These are phyloP conservation scores for Chytriomyces confervae DNA, from an alignment of 192 early-diverging fungal species.

Conservation along the genomic window DNA sequence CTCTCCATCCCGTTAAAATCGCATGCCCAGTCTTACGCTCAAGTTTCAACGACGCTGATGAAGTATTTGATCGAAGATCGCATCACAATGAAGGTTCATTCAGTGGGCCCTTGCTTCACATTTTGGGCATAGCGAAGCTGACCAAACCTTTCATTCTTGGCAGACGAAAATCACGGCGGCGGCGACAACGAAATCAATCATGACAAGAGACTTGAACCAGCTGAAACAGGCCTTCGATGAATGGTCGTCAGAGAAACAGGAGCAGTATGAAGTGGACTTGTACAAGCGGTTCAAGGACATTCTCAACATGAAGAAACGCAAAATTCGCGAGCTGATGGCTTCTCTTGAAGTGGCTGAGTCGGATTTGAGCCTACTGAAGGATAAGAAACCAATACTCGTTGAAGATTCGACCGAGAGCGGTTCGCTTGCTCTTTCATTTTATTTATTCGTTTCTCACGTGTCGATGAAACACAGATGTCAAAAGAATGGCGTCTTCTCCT, in stretches of 20 bases:
- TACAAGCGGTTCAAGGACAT: slow-evolving; percentile 12
- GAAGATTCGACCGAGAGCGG: too few relatives aligned
- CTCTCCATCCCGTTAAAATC: slow-evolving; percentile 4
- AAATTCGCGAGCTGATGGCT: slow-evolving; percentile 26
- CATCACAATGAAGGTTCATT: neutral
- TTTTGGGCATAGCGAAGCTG: neutral
- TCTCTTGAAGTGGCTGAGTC: slow-evolving; percentile 13
- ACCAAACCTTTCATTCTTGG: neutral
- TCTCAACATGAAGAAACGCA: slow-evolving; percentile 23
- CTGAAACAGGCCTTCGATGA: slow-evolving; percentile 13
- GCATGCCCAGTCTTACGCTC: neutral
- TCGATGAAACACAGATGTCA: neutral
- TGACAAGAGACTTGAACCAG: slow-evolving; percentile 23
- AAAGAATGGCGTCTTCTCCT: neutral
- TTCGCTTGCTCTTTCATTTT: too few relatives aligned
- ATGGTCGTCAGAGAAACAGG: slow-evolving; percentile 15
- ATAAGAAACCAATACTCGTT: neutral
- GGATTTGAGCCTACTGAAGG: neutral
- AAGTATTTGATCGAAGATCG: slow-evolving; percentile 6
- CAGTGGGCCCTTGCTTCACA: neutral
- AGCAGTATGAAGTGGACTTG: slow-evolving; percentile 19
- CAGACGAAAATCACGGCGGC: neutral
- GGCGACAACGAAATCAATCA: neutral
- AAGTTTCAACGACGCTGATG: slow-evolving; percentile 8
- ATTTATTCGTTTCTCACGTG: too few relatives aligned